Base-by-base conservation (phyloP, 108 stramenopile genomes). In the Nitzschia putrida region DNA sequence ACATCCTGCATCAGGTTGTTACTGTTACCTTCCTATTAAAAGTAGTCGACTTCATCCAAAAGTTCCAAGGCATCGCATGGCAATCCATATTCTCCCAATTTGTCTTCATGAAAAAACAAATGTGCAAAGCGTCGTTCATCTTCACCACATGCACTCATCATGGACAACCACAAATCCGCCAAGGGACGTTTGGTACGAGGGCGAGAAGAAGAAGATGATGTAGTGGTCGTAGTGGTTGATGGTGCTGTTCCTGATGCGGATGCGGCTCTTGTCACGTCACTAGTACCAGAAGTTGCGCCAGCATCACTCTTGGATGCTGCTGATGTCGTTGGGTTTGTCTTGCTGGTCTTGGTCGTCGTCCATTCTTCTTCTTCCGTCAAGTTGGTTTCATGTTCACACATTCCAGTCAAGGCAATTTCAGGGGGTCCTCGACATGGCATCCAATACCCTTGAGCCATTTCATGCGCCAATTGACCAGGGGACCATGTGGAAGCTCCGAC, bases 391-490 rank as follows among this genome's bases (percentile, higher is more conserved):
- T 84, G 83, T 43, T 88, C 82, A 66, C 89, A 90, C 43, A 79
- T 76, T 42, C 88, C 87, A 23, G 83, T 75, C 51, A 83, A 66
- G 18, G 87, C 87, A 58, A 90, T 87, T 21, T 85, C 77, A 5
- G 88, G 76, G 10, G 88, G 87, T 14, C 79, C 93, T 24, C 77
- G 69, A 61, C 81, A 84, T 8, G 87, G 90, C 20, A 91, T 73
- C 93, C 93, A 94, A 69, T 71, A 91, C 10, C 93, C 93, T 51
- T 81, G 75, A 63, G 85, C 85, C 4, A 94, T 82, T 77, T 94
- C 93, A 51, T 68, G 76, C 42, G 87, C 80, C 44, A 94, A 78
- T 71, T 94, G 93, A 1, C 90, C 87, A 1, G 79, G 78, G 10
- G 74, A 61, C 93, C 93, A 94, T 39, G 82, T 83, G 13, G 81